Evolutionary conservation across 495 filamentous ascomycete species (phyloP).

Genomic region (Penicillium taxi): DNA sequence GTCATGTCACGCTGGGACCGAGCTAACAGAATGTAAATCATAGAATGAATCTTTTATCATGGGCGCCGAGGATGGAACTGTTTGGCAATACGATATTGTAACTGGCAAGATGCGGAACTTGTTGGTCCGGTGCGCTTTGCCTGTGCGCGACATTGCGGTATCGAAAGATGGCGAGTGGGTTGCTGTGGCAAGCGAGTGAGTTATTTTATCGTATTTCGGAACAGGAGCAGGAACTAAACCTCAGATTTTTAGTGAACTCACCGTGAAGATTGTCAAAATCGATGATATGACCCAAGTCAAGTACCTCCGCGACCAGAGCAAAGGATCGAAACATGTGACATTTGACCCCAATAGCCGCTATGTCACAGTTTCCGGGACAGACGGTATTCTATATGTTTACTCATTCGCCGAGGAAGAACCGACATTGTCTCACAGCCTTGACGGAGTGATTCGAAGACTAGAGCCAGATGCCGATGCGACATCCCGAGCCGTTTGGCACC

Average conservation of each 20-base stretch:
- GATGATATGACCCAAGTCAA: constrained; percentile 66
- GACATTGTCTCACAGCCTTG: constrained; percentile 69
- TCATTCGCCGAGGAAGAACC: constrained; percentile 74
- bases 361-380: constrained; percentile 74
- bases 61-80: constrained; percentile 87
- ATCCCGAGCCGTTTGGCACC: constrained; percentile 79
- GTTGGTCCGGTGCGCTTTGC: constrained; percentile 71
- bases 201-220: neutral
- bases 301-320: constrained; percentile 70
- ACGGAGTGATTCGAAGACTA: constrained; percentile 71
- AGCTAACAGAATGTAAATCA: constrained; percentile 17
- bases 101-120: constrained; percentile 71
- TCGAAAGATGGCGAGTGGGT: constrained; percentile 80
- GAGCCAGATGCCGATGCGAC: constrained; percentile 73
- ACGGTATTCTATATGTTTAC: constrained; percentile 84
- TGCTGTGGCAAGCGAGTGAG: constrained; percentile 89
- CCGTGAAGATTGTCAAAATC: constrained; percentile 77
- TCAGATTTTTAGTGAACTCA: constrained; percentile 55
- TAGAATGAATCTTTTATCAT: constrained; percentile 76
- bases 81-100: constrained; percentile 74
- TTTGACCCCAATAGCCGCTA: constrained; percentile 77
- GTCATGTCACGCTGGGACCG: neutral
- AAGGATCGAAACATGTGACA: constrained; percentile 79
- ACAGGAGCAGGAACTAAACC: neutral
- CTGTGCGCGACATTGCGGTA: constrained; percentile 76